Evolutionary conservation across 768 basidiomycete genomes (phyloP), one percentile per base, ranked within the genome.

Genomic region (Asterophora lycoperdoides): DNA sequence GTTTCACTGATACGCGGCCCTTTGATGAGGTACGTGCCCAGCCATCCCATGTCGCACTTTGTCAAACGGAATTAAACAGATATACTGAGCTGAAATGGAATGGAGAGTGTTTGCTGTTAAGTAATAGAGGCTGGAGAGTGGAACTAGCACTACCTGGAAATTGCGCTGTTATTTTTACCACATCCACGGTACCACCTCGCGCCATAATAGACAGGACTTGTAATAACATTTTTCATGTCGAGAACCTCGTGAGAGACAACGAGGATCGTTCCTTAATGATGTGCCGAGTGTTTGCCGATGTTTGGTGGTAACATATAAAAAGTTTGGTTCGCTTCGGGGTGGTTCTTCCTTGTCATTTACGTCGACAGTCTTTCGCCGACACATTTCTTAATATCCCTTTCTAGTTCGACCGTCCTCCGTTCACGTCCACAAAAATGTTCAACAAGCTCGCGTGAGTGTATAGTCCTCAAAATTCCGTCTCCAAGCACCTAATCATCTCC

Each of bases 1-100:
- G 95, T 66, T 93, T 90, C 68, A 84, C 79, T 32, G 96, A 98
- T 64, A 97, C 94, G 5, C 71, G 95, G 54, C 95, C 96, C 8
- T 99, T 97, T 64, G 96, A 99, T 65, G 94, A 98, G 85, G 92
- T 91, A 58, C 46, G 92, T 91, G 63, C 53, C 3, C 40, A 23
- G 15, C 47, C 20, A 13, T 35, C 41, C 44, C 43, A 39, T 36
- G 48, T 46, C 26, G 14, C 18, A 17, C 39, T 40, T 11, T 33
- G n/a, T 26, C 13, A 2, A 33, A 41, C 36, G 34, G 34, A 15
- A n/a, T 23, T 18, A 39, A n/a, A 18, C 44, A 59, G 58, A 59
- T 61, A 32, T 60, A 60, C 47, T 61, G 57, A 46, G 11, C 15
- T 34, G 11, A 26, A 34, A 29, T 34, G 11, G 34, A 34, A 29